Conservation (phyloP, 2,329 filamentous ascomycete species). For the Shiraia sp. region DNA sequence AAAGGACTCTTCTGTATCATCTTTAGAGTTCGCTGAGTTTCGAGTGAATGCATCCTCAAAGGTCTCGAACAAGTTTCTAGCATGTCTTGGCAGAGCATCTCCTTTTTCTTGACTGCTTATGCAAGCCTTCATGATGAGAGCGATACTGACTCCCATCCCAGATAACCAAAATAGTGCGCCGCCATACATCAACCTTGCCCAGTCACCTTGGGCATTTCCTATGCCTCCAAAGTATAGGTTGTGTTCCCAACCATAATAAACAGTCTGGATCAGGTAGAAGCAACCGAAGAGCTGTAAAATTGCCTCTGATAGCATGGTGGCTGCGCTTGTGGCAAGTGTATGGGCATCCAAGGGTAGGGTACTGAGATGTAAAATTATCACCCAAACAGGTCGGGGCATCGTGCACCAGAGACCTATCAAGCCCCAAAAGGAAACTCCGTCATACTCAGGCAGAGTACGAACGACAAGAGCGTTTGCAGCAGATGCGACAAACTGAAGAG, state of each 20-base stretch:
- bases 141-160: conserved; percentile 7
- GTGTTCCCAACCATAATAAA: conserved; percentile 33
- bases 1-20: conserved; percentile 9
- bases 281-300: conserved; percentile 29
- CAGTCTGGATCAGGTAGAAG: conserved; percentile 27
- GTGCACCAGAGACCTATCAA: conserved; percentile 39
- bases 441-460: conserved; percentile 23
- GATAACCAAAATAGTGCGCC: conserved; percentile 35
- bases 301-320: conserved; percentile 28
- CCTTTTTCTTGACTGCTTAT: conserved; percentile 3
- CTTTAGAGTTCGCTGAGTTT: conserved; percentile 6
- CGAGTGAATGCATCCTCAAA: too few relatives aligned
- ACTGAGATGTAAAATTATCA: conserved; percentile 17
- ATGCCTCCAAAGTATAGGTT: conserved; percentile 28
- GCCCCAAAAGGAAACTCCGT: conserved; percentile 21
- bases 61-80: conserved; percentile 8
- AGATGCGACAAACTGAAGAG: conserved; percentile 26
- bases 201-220: conserved; percentile 10
- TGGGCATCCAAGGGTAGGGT: conserved; percentile 12
- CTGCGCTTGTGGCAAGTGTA: conserved; percentile 11
- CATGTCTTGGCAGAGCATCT: conserved; percentile 6
- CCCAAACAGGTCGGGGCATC: conserved; percentile 35
- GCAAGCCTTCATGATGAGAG: conserved; percentile 10
- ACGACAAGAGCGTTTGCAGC: conserved; percentile 26
- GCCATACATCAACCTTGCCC: conserved; percentile 33